Conservation (phyloP, 169 alveolate species). For the Sarcocystis neurona region DNA sequence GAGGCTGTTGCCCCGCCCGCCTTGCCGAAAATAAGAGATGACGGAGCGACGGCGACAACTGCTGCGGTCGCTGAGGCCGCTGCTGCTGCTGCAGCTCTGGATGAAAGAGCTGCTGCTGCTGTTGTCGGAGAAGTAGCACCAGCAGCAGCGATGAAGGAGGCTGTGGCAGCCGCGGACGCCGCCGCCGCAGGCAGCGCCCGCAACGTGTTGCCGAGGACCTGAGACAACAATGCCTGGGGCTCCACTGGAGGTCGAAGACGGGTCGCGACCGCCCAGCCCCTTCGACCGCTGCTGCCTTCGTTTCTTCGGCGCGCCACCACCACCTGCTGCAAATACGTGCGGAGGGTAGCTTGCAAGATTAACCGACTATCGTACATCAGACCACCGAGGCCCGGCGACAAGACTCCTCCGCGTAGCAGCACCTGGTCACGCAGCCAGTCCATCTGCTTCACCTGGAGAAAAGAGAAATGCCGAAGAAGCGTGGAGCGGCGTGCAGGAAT, state of each 20-base stretch:
- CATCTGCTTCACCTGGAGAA: conserved; percentile 28
- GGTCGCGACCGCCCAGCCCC: conserved; percentile 15
- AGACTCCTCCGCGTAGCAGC: conserved; percentile 34
- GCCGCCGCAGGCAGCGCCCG: too few species aligned
- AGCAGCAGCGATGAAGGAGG: background rate
- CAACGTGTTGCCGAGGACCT: too few species aligned
- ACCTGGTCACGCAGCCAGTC: conserved; percentile 50
- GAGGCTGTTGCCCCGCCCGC: background rate
- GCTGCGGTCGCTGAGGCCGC: conserved; percentile 3
- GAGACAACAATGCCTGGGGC: too few species aligned
- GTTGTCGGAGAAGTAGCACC: background rate
- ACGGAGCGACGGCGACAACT: conserved; percentile 7
- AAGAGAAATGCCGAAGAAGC: background rate
- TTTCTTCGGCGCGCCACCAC: too few species aligned
- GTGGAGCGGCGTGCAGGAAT: background rate
- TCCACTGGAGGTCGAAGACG: too few species aligned
- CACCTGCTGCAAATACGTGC: background rate
- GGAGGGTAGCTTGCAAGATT: conserved; percentile 16
- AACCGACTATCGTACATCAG: conserved; percentile 29
- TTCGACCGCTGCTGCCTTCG: conserved; percentile 28
- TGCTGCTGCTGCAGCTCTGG: conserved; percentile 19
- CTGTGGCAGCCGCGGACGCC: background rate
- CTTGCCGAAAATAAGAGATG: background rate
- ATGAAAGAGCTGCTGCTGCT: conserved; percentile 24
- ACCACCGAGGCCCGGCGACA: conserved; percentile 41